Percentiles rank a stretch among this genome's conserved stretches.
These are phyloP conservation scores for Colletotrichum melonis DNA, from an alignment of 2,329 filamentous ascomycete species.

Conservation along the genomic window DNA sequence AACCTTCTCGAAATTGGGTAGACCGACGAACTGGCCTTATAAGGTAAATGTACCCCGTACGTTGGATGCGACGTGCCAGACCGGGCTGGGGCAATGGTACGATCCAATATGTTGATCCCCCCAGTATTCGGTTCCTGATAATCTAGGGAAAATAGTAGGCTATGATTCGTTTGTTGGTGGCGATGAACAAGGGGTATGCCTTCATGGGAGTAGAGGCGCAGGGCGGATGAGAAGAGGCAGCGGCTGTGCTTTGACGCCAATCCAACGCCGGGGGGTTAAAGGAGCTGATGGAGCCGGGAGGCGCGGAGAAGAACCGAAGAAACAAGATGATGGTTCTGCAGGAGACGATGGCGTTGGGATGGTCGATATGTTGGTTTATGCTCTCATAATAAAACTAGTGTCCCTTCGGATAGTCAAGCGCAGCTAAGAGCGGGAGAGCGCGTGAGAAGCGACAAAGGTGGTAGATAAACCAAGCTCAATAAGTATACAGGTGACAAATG, in stretches of 20 bases:
- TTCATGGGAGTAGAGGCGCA: constrained; percentile 1
- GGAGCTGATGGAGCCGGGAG: not conserved
- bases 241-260: constrained; percentile 11
- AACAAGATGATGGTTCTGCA: not conserved
- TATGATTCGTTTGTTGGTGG: constrained; percentile 11
- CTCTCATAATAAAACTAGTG: not conserved
- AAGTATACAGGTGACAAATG: not conserved
- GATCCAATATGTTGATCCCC: not conserved
- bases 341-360: not conserved
- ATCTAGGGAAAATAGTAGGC: not conserved
- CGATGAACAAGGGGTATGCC: constrained; percentile 19
- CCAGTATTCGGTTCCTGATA: not conserved
- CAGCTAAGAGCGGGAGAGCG: not conserved
- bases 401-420: not conserved
- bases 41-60: not conserved
- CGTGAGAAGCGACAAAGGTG: not conserved
- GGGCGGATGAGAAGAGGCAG: not conserved
- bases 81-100: constrained; percentile 7
- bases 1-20: not conserved
- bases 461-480: not conserved
- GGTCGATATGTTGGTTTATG: not conserved
- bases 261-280: not conserved
- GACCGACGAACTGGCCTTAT: constrained; percentile 7
- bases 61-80: not conserved
- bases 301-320: not conserved